A percentile compares a stretch with the other conserved stretches of the same genome.
Conservation (phyloP, 2,329 filamentous ascomycete genomes). For the Aspergillus candidus region DNA sequence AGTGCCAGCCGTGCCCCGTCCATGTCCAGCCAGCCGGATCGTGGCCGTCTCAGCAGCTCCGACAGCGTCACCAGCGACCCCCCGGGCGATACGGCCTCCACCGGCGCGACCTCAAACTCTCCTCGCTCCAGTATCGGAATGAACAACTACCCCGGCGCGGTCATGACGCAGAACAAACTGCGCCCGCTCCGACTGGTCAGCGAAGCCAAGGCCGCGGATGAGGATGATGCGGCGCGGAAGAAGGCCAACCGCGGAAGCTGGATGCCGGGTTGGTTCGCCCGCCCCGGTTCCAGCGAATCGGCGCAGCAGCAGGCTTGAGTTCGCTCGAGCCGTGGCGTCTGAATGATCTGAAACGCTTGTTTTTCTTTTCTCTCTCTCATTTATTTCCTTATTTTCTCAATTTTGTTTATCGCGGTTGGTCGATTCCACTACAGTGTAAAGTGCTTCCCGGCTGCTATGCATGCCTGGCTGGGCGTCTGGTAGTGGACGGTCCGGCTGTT, state of each 20-base stretch:
- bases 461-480: conserved; percentile 6
- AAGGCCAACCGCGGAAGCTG: conserved; percentile 43
- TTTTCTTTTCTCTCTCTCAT: conserved; percentile 4
- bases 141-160: conserved; percentile 62
- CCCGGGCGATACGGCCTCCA: conserved; percentile 41
- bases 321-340: conserved; percentile 2
- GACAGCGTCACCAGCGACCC: conserved; percentile 51
- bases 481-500: conserved; percentile 8
- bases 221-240: conserved; percentile 41
- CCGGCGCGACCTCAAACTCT: conserved; percentile 46
- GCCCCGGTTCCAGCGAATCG: conserved; percentile 25
- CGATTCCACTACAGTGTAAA: not conserved
- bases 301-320: conserved; percentile 11
- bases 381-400: conserved; percentile 3
- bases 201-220: conserved; percentile 35
- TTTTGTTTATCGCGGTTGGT: conserved; percentile 3
- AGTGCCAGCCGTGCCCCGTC: conserved; percentile 50
- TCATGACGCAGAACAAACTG: conserved; percentile 64
- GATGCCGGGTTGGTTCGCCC: conserved; percentile 42
- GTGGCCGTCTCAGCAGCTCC: conserved; percentile 59
- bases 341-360: not conserved
- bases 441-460: not conserved
- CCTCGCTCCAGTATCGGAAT: conserved; percentile 61
- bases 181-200: conserved; percentile 75
- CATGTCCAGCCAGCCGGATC: conserved; percentile 42